Conservation (phyloP, 2,329 filamentous ascomycete species). For the Calonectria naviculata region DNA sequence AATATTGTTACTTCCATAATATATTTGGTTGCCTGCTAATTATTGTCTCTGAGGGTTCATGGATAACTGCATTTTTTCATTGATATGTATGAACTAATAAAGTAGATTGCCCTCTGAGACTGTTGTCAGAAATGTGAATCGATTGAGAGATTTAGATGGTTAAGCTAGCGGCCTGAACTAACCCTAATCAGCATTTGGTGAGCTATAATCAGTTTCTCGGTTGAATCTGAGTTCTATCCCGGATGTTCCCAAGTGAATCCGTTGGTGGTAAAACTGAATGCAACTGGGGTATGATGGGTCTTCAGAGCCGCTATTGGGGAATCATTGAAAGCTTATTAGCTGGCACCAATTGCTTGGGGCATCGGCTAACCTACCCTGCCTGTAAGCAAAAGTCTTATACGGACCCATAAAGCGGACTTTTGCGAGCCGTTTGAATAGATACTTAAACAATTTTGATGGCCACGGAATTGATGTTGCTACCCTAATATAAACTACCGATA, state of each 20-base stretch:
- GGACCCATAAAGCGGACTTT: neutral
- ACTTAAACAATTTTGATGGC: neutral
- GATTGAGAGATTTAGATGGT: no score
- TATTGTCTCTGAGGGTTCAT: no score
- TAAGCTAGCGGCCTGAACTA: neutral
- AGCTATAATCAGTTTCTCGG: neutral
- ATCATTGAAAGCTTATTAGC: neutral
- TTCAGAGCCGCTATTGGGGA: neutral
- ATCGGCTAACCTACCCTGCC: neutral
- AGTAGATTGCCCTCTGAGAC: no score
- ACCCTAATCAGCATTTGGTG: neutral
- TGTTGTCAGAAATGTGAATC: no score
- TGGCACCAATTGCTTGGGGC: neutral
- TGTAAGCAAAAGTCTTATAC: neutral
- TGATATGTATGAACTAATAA: no score
- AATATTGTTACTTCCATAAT: neutral
- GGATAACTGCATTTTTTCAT: no score
- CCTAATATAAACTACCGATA: neutral
- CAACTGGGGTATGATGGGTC: neutral
- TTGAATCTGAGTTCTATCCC: neutral
- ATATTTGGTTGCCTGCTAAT: neutral
- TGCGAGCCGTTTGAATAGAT: neutral
- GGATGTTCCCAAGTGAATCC: neutral
- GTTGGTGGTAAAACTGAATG: neutral
- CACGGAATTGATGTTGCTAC: no score